phyloP scores from a whole-genome alignment of 2,329 filamentous ascomycete genomes.

The Podosphaera fusca region DNA sequence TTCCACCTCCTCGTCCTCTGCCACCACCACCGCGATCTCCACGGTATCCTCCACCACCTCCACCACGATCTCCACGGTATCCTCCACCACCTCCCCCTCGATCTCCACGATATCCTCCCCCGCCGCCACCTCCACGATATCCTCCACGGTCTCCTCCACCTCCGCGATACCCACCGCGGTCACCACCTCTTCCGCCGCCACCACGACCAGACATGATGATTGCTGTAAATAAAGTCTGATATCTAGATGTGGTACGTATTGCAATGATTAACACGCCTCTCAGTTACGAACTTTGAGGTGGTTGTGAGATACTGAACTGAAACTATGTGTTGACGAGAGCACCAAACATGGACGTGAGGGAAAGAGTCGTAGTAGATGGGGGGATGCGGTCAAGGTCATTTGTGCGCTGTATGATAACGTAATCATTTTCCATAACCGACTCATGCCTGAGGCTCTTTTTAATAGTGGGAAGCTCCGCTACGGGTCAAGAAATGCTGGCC shows the following conservation, averaged over 20 bases:
- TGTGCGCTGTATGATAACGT: neutral
- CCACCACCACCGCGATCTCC: neutral
- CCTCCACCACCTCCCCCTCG: neutral
- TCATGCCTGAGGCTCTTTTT: neutral
- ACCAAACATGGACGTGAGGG: too few species aligned
- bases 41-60: neutral
- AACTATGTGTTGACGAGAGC: neutral
- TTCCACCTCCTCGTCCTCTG: neutral
- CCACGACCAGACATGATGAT: neutral
- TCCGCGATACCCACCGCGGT: slow-evolving; percentile 4
- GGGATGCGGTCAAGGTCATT: neutral
- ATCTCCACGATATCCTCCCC: neutral
- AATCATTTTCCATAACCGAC: neutral
- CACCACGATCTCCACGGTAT: slow-evolving; percentile 4
- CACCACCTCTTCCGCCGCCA: neutral
- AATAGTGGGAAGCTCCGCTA: neutral
- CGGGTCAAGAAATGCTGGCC: too few species aligned
- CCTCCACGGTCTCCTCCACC: slow-evolving; percentile 4
- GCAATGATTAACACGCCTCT: neutral
- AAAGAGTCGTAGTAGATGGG: too few species aligned
- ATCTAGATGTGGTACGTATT: neutral
- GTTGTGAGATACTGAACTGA: neutral
- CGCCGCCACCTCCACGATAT: neutral
- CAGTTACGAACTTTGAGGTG: neutral
- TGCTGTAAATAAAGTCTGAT: neutral